Evolutionary conservation across 176 grass and related monocot genomes (phyloP).

Genomic region (Avena sativa): DNA sequence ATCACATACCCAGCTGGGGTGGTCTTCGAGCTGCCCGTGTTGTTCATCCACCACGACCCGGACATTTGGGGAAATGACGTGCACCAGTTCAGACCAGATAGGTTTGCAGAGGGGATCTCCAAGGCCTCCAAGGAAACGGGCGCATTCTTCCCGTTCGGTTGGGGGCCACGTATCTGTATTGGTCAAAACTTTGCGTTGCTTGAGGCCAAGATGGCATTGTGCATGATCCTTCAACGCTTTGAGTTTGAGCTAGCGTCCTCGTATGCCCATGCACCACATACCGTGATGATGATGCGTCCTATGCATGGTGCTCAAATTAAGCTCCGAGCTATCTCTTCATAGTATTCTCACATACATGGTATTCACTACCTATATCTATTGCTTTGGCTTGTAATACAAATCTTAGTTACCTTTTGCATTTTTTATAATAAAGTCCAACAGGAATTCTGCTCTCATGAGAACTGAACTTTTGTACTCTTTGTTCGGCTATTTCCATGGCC

Average conservation of each 20-base stretch:
- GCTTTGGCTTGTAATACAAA: neutral
- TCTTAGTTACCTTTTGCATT: neutral
- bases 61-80: slow-evolving; percentile 58
- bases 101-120: slow-evolving; percentile 58
- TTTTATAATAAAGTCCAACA: neutral
- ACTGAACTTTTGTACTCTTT: neutral
- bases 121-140: slow-evolving; percentile 45
- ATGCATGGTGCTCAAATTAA: slow-evolving; percentile 63
- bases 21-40: slow-evolving; percentile 21
- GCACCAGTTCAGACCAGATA: slow-evolving; percentile 60
- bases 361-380: neutral
- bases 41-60: slow-evolving; percentile 53
- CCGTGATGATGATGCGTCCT: slow-evolving; percentile 37
- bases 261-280: slow-evolving; percentile 49
- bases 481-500: neutral
- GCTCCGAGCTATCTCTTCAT: slow-evolving; percentile 33
- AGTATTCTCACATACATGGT: neutral
- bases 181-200: slow-evolving; percentile 65
- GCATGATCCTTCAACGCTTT: slow-evolving; percentile 60
- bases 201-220: slow-evolving; percentile 62
- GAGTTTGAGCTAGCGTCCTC: slow-evolving; percentile 49
- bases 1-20: slow-evolving; percentile 48
- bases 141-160: slow-evolving; percentile 58
- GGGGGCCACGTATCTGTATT: slow-evolving; percentile 62
- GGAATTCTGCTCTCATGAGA: neutral